Conservation (phyloP, 345 rosid genomes). For the Firmiana major region DNA sequence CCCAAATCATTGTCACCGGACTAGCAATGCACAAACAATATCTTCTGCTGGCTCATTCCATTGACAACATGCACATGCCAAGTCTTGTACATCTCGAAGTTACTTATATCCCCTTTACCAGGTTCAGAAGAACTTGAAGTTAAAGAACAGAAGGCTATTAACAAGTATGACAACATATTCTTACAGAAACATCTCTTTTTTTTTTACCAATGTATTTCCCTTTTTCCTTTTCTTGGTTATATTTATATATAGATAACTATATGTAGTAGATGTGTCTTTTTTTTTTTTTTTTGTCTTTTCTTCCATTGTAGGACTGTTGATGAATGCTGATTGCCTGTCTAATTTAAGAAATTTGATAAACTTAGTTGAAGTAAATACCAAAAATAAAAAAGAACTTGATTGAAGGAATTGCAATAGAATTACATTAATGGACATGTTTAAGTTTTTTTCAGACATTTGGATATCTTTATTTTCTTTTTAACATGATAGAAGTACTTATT, state of each 20-base stretch:
- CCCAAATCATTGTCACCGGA: not conserved
- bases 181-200: too few relatives aligned
- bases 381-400: not conserved
- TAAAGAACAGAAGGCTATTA: too few relatives aligned
- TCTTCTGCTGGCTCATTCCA: not conserved
- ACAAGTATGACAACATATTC: too few relatives aligned
- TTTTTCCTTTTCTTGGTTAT: too few relatives aligned
- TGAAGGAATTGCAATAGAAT: not conserved
- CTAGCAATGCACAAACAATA: not conserved
- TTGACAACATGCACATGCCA: not conserved
- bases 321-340: not conserved
- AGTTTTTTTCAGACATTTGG: not conserved
- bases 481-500: too few relatives aligned
- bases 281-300: not conserved
- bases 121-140: not conserved
- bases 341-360: not conserved
- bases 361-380: too few relatives aligned
- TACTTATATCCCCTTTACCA: not conserved
- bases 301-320: not conserved
- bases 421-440: not conserved
- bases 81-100: not conserved
- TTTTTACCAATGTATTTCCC: too few relatives aligned
- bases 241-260: too few relatives aligned
- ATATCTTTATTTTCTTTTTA: not conserved
- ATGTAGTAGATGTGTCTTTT: too few relatives aligned